Conservation (phyloP, 2,329 filamentous ascomycete species). For the Apiospora rasikravindrae region DNA sequence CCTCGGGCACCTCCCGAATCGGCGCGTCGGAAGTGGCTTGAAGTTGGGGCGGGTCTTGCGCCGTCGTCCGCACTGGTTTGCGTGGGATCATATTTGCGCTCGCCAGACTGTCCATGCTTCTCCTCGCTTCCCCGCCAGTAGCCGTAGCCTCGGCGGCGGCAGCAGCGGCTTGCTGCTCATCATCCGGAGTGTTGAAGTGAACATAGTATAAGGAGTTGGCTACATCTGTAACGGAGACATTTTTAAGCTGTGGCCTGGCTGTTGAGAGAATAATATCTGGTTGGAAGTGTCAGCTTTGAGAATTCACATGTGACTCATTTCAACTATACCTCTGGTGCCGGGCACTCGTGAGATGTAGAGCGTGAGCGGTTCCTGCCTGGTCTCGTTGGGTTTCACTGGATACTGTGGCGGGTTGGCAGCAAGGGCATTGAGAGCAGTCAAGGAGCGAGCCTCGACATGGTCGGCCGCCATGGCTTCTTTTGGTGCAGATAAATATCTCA, state of each 20-base stretch:
- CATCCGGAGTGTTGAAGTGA: constrained; percentile 73
- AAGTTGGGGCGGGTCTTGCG: background rate
- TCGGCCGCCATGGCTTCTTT: constrained; percentile 36
- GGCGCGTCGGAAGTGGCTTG: background rate
- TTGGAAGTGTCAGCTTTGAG: constrained; percentile 24
- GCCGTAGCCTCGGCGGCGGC: background rate
- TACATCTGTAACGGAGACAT: constrained; percentile 86
- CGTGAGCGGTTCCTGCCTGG: constrained; percentile 72
- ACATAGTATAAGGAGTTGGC: constrained; percentile 89
- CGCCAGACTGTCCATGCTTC: background rate
- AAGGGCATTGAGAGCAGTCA: constrained; percentile 78
- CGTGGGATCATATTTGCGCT: constrained; percentile 5
- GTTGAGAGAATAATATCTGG: constrained; percentile 91
- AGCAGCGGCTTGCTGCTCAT: constrained; percentile 47
- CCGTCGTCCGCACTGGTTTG: constrained; percentile 4
- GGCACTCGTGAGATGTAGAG: constrained; percentile 95
- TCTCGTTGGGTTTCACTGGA: constrained; percentile 75
- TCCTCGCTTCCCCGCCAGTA: background rate
- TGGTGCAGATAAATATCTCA: background rate
- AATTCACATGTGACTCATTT: background rate
- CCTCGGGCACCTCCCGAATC: background rate
- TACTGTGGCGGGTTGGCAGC: constrained; percentile 88
- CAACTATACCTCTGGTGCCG: constrained; percentile 75
- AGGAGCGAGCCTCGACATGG: constrained; percentile 78
- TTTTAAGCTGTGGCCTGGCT: constrained; percentile 85